A percentile compares a stretch with the other conserved stretches of the same genome.
phyloP scores from a whole-genome alignment of 306 rosid species.

The Arachis stenosperma region DNA sequence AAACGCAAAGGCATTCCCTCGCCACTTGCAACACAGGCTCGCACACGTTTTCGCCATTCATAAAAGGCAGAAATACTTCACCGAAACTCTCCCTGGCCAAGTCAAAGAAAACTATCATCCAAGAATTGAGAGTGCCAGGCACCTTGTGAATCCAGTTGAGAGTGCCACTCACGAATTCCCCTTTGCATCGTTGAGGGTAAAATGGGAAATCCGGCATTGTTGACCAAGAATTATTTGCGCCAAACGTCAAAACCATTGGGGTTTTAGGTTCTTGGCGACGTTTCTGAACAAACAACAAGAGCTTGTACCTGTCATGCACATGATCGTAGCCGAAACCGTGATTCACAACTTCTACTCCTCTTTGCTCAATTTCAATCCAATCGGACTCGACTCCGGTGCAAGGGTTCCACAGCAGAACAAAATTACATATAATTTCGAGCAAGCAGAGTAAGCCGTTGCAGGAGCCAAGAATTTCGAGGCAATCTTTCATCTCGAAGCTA shows the following conservation, averaged over 20 bases:
- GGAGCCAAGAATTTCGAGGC: slow-evolving; percentile 13
- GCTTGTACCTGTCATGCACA: slow-evolving; percentile 6
- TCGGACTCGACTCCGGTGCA: neutral
- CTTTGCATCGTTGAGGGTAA: neutral
- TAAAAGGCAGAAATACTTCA: slow-evolving; percentile 1
- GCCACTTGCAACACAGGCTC: neutral
- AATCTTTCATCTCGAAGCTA: neutral
- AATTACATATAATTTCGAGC: neutral
- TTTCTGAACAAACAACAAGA: neutral
- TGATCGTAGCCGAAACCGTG: slow-evolving; percentile 36
- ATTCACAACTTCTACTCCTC: too few relatives aligned
- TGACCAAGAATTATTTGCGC: neutral
- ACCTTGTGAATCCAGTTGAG: slow-evolving; percentile 15
- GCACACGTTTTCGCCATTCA: neutral
- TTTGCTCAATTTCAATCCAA: too few relatives aligned
- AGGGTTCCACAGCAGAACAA: slow-evolving; percentile 32
- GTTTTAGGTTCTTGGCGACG: neutral
- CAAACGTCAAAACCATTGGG: slow-evolving; percentile 24
- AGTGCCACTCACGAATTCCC: slow-evolving; percentile 32
- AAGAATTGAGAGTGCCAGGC: neutral
- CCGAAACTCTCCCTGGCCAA: slow-evolving; percentile 29
- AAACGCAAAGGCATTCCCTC: slow-evolving; percentile 25
- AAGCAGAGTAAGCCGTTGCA: slow-evolving; percentile 37
- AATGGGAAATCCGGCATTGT: neutral
- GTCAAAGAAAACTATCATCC: neutral